Base-by-base conservation (phyloP, 2,329 filamentous ascomycete species). In the Colletotrichum sp. region DNA sequence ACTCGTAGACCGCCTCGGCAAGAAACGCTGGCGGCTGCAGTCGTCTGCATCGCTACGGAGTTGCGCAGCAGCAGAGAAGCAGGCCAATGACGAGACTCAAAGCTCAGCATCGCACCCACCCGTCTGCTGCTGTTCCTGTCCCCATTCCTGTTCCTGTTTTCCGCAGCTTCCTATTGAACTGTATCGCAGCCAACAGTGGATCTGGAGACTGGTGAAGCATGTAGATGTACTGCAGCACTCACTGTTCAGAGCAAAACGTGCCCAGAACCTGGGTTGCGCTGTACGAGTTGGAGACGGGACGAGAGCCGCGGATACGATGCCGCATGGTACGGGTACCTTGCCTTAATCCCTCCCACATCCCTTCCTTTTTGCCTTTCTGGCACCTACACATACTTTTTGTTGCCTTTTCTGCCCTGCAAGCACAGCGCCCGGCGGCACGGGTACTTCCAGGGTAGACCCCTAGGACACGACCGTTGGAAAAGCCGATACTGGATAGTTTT, bases 271-370 rank as follows among this genome's bases (percentile, higher is more conserved):
- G 29, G 25, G 11, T 61, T 59, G 44, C 13, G 57, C 13, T 13
- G 55, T 62, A 61, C 55, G 55, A 44, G 72, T 22, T 44, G 62
- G 55, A n/a, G 27, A 36, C 39, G 59, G 67, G 59, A 66, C 34
- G 16, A 55, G 63, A 52, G 59, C 36, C 57, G 22, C 57, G 62
- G 73, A 76, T 61, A 67, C 70, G 64, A 64, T 49, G 49, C 55
- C 62, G 69, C 44, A 72, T 63, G 64, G 39, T 25, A 66, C 55
- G 70, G 73, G 57, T 69, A 68, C 64, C 64, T 73, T 69, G 73
- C 34, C 73, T 69, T 34, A 61, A 65, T 32, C 49, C 32, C 70
- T 76, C 70, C 64, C 70, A 61, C 32, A 61, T 73, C 59, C 70
- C 64, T 69, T 67, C 61, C 22, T 65, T 71, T 27, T 72, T 19